Percentiles rank a stretch among this genome's conserved stretches.
Conservation (phyloP, 2,329 filamentous ascomycete genomes). For the Penicillium digitatum region DNA sequence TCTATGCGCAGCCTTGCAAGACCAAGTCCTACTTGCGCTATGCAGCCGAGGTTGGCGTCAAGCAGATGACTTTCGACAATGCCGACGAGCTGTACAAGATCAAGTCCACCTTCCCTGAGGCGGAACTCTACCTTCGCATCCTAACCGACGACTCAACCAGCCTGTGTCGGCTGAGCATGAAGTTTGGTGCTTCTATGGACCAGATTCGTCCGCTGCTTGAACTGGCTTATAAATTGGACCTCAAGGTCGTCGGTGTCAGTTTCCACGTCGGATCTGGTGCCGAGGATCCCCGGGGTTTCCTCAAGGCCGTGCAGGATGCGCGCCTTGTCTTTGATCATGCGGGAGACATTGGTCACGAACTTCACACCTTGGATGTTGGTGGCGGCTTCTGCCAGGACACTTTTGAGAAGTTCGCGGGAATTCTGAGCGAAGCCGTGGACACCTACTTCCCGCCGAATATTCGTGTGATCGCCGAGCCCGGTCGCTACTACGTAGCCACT, state of each 20-base stretch:
- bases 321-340: conserved; percentile 86
- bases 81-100: conserved; percentile 97
- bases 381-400: conserved; percentile 88
- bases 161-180: conserved; percentile 90
- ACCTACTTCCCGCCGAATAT: conserved; percentile 80
- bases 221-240: conserved; percentile 72
- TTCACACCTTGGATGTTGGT: conserved; percentile 88
- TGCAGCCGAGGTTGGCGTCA: conserved; percentile 77
- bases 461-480: conserved; percentile 90
- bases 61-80: conserved; percentile 99
- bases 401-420: conserved; percentile 84
- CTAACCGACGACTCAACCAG: conserved; percentile 93
- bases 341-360: conserved; percentile 66
- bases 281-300: conserved; percentile 85
- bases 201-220: conserved; percentile 71
- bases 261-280: conserved; percentile 98
- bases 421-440: conserved; percentile 75
- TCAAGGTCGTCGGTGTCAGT: conserved; percentile 92
- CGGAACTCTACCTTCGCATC: conserved; percentile 91
- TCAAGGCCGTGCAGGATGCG: conserved; percentile 86
- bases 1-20: conserved; percentile 99
- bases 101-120: conserved; percentile 81
- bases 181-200: conserved; percentile 91
- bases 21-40: conserved; percentile 96
- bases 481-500: conserved; percentile 88